Conservation (phyloP, 78 protist genomes). For the Pigoraptor vietnamica region DNA sequence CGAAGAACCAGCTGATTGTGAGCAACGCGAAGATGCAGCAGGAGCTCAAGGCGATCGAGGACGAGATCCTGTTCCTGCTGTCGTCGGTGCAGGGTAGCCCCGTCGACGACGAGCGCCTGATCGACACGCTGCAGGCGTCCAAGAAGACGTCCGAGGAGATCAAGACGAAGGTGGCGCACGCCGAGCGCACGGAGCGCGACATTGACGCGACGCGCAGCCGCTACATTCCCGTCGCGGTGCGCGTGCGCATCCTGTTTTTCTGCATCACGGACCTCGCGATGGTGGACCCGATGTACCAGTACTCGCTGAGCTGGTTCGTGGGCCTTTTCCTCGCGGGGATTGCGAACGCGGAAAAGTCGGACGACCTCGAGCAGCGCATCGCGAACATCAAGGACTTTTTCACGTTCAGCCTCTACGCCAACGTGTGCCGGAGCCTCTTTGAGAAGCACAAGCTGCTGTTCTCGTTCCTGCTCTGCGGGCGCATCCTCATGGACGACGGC, state of each 20-base stretch:
- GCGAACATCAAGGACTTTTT: not conserved
- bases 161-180: slow-evolving; percentile 52
- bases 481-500: slow-evolving; percentile 38
- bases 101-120: slow-evolving; percentile 80
- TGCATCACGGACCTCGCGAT: slow-evolving; percentile 61
- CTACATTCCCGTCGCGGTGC: slow-evolving; percentile 61
- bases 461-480: slow-evolving; percentile 54
- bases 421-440: slow-evolving; percentile 60
- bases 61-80: slow-evolving; percentile 63
- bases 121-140: slow-evolving; percentile 68
- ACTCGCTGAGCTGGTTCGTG: slow-evolving; percentile 82
- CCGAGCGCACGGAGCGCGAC: slow-evolving; percentile 57
- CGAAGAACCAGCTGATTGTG: slow-evolving; percentile 51
- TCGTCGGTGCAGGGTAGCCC: slow-evolving; percentile 45
- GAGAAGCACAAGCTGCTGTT: slow-evolving; percentile 69
- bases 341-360: slow-evolving; percentile 3
- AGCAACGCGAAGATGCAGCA: slow-evolving; percentile 47
- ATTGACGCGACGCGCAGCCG: slow-evolving; percentile 63
- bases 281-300: slow-evolving; percentile 92
- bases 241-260: slow-evolving; percentile 73
- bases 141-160: slow-evolving; percentile 55
- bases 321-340: slow-evolving; percentile 51
- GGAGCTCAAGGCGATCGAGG: slow-evolving; percentile 68
- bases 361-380: slow-evolving; percentile 21
- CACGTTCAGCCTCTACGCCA: slow-evolving; percentile 33